phyloP scores from a whole-genome alignment of 2,329 filamentous ascomycete species.

The Pestalotiopsis sp. region DNA sequence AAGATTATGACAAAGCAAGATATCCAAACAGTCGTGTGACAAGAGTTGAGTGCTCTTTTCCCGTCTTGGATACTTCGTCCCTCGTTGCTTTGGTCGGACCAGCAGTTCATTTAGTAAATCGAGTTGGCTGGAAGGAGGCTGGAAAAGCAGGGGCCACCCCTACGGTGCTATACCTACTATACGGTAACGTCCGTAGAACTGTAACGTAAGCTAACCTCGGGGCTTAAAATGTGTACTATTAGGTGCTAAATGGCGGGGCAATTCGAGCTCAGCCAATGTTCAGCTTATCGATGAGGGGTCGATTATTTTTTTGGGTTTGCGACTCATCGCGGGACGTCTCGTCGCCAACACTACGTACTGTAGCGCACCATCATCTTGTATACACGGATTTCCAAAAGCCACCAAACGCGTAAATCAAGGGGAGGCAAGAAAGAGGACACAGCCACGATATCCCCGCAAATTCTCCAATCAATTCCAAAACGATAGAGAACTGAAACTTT shows the following conservation, averaged over 20 bases:
- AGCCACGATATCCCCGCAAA: background rate
- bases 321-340: background rate
- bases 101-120: no score
- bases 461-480: background rate
- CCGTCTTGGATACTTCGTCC: no score
- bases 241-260: conserved; percentile 9
- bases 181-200: background rate
- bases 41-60: no score
- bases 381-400: background rate
- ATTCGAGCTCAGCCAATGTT: background rate
- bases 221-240: background rate
- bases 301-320: background rate
- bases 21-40: background rate
- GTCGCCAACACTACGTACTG: background rate
- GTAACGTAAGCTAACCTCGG: background rate
- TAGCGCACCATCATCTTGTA: background rate
- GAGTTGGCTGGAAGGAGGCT: no score
- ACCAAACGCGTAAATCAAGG: background rate
- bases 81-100: no score
- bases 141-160: no score
- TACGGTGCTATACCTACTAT: background rate
- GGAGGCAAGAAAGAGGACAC: background rate
- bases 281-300: background rate
- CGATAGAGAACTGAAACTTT: background rate
- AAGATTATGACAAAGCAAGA: background rate